phyloP scores from a whole-genome alignment of 106 monocot genomes.

The Allium fistulosum region DNA sequence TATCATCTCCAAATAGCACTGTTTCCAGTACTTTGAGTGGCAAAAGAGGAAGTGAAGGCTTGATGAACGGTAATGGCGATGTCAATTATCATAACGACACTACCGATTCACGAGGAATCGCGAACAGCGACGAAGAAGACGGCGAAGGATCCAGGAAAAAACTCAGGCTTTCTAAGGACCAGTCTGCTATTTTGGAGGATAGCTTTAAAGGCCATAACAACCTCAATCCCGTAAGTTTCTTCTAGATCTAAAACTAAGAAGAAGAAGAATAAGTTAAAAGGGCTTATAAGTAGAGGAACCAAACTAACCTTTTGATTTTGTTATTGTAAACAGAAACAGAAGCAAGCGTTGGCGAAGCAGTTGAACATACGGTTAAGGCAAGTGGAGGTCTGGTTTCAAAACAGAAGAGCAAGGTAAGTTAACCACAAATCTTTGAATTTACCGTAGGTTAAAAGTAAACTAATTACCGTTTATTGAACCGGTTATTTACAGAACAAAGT shows the following conservation, averaged over 20 bases:
- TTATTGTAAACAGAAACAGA: slow-evolving; percentile 2
- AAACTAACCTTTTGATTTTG: neutral
- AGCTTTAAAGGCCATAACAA: slow-evolving; percentile 83
- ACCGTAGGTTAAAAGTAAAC: no score
- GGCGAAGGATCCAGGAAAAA: slow-evolving; percentile 66
- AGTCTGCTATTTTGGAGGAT: slow-evolving; percentile 66
- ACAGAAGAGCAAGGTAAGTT: slow-evolving; percentile 6
- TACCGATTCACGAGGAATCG: slow-evolving; percentile 28
- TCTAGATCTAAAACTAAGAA: neutral
- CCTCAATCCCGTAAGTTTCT: slow-evolving; percentile 56
- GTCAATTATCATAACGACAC: neutral
- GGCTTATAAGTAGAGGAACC: no score
- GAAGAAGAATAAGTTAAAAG: no score
- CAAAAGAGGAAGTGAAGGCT: neutral
- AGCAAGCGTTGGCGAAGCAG: slow-evolving; percentile 16
- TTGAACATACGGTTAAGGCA: slow-evolving; percentile 8
- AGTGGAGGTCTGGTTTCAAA: slow-evolving; percentile 14
- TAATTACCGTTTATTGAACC: no score
- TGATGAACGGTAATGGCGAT: neutral
- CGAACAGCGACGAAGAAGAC: slow-evolving; percentile 67
- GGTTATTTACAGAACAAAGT: slow-evolving; percentile 56
- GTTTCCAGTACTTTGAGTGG: slow-evolving; percentile 9
- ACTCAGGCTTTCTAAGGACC: slow-evolving; percentile 68
- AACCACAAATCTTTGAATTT: neutral
- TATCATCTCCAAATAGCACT: slow-evolving; percentile 13